Evolutionary conservation across 1,284 basidiomycete genomes (phyloP), one percentile per base, ranked within the genome.

Genomic region (Boletellus deceptivus): DNA sequence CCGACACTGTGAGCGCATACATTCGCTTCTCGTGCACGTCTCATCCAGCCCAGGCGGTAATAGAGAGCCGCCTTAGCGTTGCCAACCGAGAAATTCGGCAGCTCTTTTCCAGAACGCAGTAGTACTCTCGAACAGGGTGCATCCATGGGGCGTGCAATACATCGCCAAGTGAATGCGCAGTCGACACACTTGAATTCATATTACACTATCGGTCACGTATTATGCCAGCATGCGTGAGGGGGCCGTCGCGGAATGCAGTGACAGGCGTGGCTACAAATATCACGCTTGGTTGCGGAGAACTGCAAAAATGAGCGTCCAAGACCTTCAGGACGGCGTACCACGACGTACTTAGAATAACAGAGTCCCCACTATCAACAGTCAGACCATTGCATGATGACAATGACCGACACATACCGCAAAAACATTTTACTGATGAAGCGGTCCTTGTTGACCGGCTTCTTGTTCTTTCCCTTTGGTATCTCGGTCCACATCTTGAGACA

Each of bases 351-450:
- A 97, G 79, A 60, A 98, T 95, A 16, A 98, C 94, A 38, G 94
- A 97, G 71, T 97, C 94, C 31, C 94, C 94, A 46, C 92, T 91
- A 63, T 27, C 41, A 31, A 45, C 53, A 41, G 39, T 54, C 46
- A 54, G 50, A 55, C 48, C 16, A 42, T 48, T n/a, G 54, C 41
- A 38, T 27, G 29, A 52, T 48, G 31, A 54, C 51, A 24, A 45
- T 50, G 36, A 40, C 35, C 34, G 33, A 10, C 14, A 69, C 83
- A 49, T 62, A 91, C 90, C 90, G 80, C 53, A 93, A 70, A 70
- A 93, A 93, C 87, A 98, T 97, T 75, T 96, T 99, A 75, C 93
- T 97, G 70, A 99, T 97, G 76, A 99, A 99, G 39, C 97, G 83
- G 74, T 99, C 94, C 75, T 97, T 98, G 79, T 99, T 98, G 55